phyloP scores from a whole-genome alignment of 2,329 filamentous ascomycete genomes.

The Penicillium corylophilum region DNA sequence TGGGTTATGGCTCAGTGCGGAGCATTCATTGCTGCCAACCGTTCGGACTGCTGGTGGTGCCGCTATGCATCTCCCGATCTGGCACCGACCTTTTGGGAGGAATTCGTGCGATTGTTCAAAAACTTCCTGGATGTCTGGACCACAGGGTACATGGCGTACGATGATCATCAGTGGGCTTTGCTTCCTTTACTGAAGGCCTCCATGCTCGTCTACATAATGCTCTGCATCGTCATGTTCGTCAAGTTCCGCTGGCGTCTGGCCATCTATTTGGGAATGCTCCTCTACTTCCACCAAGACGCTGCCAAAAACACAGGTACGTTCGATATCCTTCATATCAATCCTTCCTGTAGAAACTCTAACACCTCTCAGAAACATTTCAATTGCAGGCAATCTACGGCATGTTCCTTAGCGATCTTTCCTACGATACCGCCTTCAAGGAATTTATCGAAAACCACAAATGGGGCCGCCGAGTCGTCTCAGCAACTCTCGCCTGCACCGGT shows the following conservation, averaged over 20 bases:
- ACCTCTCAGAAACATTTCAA: slow-evolving; percentile 52
- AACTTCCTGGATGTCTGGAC: slow-evolving; percentile 54
- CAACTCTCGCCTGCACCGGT: slow-evolving; percentile 29
- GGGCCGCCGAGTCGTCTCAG: neutral
- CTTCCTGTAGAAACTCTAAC: neutral
- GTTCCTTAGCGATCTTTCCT: slow-evolving; percentile 53
- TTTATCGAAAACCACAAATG: slow-evolving; percentile 42
- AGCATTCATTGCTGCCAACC: slow-evolving; percentile 49
- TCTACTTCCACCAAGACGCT: slow-evolving; percentile 52
- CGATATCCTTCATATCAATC: neutral
- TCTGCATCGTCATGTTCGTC: slow-evolving; percentile 45
- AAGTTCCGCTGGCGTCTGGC: slow-evolving; percentile 50
- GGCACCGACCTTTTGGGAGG: slow-evolving; percentile 44
- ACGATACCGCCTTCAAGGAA: slow-evolving; percentile 47
- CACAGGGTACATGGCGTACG: slow-evolving; percentile 52
- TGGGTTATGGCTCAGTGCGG: slow-evolving; percentile 52
- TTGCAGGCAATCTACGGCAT: slow-evolving; percentile 54
- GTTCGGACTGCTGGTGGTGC: slow-evolving; percentile 53
- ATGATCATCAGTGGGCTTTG: slow-evolving; percentile 58
- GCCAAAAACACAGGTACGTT: slow-evolving; percentile 47
- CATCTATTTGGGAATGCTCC: slow-evolving; percentile 46
- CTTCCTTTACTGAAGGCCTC: slow-evolving; percentile 51
- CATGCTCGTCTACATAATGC: slow-evolving; percentile 52
- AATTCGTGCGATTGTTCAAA: slow-evolving; percentile 46
- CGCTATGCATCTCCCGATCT: slow-evolving; percentile 50